These are phyloP conservation scores for Yamagishiella unicocca DNA, from an alignment of 139 green algal species.

Conservation along the genomic window DNA sequence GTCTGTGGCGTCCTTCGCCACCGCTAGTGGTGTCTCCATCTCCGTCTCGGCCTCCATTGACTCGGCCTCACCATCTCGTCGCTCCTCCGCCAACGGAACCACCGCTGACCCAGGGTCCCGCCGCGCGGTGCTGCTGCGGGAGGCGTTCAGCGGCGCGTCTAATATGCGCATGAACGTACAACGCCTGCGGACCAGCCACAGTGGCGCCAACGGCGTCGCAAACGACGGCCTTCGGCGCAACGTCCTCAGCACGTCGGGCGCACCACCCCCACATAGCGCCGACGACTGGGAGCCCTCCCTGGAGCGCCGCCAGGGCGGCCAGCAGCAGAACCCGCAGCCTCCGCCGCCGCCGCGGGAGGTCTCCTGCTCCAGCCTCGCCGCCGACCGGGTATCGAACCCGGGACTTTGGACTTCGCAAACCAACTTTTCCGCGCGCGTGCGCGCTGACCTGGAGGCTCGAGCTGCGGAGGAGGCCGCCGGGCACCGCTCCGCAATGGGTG, in stretches of 20 bases:
- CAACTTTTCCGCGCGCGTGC: neutral
- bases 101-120: neutral
- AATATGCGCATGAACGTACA: neutral
- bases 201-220: neutral
- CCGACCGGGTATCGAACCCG: neutral
- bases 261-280: too few species aligned
- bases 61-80: too few species aligned
- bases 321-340: too few species aligned
- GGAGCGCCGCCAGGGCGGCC: too few species aligned
- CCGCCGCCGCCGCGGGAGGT: too few species aligned
- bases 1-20: too few species aligned
- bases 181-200: neutral
- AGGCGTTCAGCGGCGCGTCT: neutral
- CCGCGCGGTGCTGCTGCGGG: neutral
- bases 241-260: too few species aligned
- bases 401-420: neutral
- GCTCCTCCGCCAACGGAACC: too few species aligned
- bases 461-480: neutral
- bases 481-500: neutral
- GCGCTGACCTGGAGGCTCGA: neutral
- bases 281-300: too few species aligned
- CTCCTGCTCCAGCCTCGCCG: too few species aligned
- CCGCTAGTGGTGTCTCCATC: too few species aligned
- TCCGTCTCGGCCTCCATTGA: too few species aligned
- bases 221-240: neutral